Percentiles rank a stretch among this genome's conserved stretches.
These are phyloP conservation scores for Zoysia japonica DNA, from an alignment of 176 grass and related monocot species.

Conservation along the genomic window DNA sequence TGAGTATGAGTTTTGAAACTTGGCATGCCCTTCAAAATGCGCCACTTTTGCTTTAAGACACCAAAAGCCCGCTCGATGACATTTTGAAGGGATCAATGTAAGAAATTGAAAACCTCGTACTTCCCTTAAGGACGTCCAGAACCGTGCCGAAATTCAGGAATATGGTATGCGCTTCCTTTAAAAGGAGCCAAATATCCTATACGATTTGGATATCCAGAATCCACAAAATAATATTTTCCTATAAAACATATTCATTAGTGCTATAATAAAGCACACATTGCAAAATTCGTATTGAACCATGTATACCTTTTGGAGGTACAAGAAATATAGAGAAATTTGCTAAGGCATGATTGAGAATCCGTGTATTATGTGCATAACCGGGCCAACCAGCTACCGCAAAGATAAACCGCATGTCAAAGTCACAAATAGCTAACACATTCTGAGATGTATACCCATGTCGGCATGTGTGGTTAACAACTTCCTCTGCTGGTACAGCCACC, in stretches of 20 bases:
- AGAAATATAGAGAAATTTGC: neutral
- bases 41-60: neutral
- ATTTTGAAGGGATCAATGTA: slow-evolving; percentile 9
- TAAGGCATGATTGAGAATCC: neutral
- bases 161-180: neutral
- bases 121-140: neutral
- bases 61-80: neutral
- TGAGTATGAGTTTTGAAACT: too few species aligned
- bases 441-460: too few species aligned
- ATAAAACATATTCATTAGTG: neutral
- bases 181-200: neutral
- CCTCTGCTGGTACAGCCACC: too few species aligned
- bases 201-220: neutral
- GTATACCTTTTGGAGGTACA: too few species aligned
- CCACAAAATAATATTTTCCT: neutral
- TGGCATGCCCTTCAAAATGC: too few species aligned
- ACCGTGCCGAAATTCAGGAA: neutral
- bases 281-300: too few species aligned
- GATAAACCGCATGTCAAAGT: too few species aligned
- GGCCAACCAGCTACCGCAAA: neutral
- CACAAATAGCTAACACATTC: too few species aligned
- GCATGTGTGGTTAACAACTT: neutral
- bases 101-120: neutral
- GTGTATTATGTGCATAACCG: neutral
- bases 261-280: too few species aligned